Percentiles rank a stretch among this genome's conserved stretches.
phyloP scores from a whole-genome alignment of 805 yeast genomes.

The Candida maesae region DNA sequence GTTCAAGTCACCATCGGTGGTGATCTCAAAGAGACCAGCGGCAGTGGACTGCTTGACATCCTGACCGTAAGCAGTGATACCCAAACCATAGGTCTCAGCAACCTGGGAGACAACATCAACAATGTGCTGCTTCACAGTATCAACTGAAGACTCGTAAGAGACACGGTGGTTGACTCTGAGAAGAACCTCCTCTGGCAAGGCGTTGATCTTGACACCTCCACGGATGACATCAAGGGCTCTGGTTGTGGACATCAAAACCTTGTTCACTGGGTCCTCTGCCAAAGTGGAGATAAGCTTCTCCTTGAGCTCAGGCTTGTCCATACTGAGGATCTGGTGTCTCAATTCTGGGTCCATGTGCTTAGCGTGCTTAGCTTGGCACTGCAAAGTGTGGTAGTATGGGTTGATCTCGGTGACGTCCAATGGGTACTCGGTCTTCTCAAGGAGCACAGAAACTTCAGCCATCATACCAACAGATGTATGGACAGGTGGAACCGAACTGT shows the following conservation, averaged over 20 bases:
- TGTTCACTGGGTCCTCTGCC: constrained; percentile 10
- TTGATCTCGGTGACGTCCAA: constrained; percentile 38
- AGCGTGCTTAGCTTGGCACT: constrained; percentile 54
- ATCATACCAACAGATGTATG: constrained; percentile 45
- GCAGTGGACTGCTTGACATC: constrained; percentile 2
- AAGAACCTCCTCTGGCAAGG: constrained; percentile 57
- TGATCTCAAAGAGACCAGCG: constrained; percentile 9
- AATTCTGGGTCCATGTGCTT: constrained; percentile 21
- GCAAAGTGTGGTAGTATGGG: constrained; percentile 55
- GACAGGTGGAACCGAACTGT: constrained; percentile 72
- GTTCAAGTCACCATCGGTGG: constrained; percentile 7
- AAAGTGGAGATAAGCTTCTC: constrained; percentile 27
- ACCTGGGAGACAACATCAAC: constrained; percentile 9
- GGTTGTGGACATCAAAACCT: constrained; percentile 18
- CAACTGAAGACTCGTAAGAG: constrained; percentile 48
- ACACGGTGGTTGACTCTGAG: constrained; percentile 62
- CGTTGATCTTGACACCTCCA: constrained; percentile 76
- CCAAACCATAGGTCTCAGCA: constrained; percentile 12
- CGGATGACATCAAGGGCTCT: constrained; percentile 34
- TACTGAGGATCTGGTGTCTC: constrained; percentile 26
- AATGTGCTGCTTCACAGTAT: constrained; percentile 22
- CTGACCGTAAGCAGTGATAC: constrained; percentile 12
- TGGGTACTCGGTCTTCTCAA: constrained; percentile 43
- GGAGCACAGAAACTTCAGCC: constrained; percentile 40
- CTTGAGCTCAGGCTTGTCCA: constrained; percentile 33